Conservation (phyloP, 306 rosid species). For the Vicia villosa region DNA sequence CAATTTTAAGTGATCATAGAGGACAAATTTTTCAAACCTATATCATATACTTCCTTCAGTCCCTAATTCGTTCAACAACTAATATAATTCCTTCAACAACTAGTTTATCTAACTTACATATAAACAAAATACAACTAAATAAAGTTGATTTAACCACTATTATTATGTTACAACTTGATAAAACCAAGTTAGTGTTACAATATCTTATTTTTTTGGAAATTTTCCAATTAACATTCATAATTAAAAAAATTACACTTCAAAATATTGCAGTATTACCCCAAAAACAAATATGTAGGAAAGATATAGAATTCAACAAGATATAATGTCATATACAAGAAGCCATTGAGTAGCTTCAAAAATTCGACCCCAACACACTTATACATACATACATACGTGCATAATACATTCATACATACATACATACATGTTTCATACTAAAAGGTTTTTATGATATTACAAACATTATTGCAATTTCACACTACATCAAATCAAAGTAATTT, state of each 20-base stretch:
- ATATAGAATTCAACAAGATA: conserved; percentile 31
- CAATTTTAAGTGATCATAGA: too few relatives aligned
- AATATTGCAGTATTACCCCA: neutral
- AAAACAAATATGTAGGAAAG: conserved; percentile 8
- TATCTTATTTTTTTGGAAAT: neutral
- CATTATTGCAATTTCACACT: conserved; percentile 44
- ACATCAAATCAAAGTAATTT: conserved; percentile 32
- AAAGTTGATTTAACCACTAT: too few relatives aligned
- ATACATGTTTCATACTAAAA: conserved; percentile 21
- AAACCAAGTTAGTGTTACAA: neutral
- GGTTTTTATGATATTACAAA: conserved; percentile 35
- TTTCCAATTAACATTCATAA: neutral
- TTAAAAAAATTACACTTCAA: neutral
- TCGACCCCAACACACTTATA: conserved; percentile 37
- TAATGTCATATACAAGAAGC: conserved; percentile 46
- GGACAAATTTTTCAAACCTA: too few relatives aligned
- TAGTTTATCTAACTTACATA: too few relatives aligned
- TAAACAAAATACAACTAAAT: too few relatives aligned
- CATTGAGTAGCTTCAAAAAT: conserved; percentile 33
- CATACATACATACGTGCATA: too few relatives aligned
- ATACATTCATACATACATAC: too few relatives aligned
- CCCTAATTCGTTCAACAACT: too few relatives aligned
- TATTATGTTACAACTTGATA: too few relatives aligned
- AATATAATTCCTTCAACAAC: too few relatives aligned
- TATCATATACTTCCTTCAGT: too few relatives aligned